Percentiles rank a stretch among this genome's conserved stretches.
Evolutionary conservation across 352 stramenopile species (phyloP).

Genomic region (Aphanomyces euteiches): DNA sequence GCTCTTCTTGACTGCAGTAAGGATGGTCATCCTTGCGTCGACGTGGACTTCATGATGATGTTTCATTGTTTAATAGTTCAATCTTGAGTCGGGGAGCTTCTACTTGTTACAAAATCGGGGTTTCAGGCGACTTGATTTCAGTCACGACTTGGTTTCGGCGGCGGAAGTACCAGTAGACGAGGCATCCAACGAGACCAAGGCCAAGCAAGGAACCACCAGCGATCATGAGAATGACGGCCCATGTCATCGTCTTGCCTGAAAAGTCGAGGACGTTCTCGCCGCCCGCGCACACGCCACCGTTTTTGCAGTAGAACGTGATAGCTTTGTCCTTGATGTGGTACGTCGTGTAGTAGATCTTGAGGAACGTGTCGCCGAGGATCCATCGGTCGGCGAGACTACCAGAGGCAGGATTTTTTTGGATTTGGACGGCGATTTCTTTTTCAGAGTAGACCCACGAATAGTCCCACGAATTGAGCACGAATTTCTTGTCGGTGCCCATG

Average conservation of each 20-base stretch:
- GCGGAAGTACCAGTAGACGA: conserved; percentile 2
- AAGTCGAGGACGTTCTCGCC: conserved; percentile 29
- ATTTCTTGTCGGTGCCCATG: conserved; percentile 44
- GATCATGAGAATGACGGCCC: conserved; percentile 25
- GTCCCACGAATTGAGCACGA: conserved; percentile 56
- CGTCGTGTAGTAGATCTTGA: conserved; percentile 67
- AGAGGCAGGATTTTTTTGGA: conserved; percentile 32
- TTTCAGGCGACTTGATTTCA: background rate
- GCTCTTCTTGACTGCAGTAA: no score
- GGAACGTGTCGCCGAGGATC: conserved; percentile 75
- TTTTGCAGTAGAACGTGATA: conserved; percentile 64
- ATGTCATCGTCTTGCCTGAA: conserved; percentile 6
- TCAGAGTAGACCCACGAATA: conserved; percentile 45
- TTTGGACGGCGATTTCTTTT: conserved; percentile 32
- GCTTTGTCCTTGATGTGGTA: conserved; percentile 57
- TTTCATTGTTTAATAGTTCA: no score
- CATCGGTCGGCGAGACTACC: conserved; percentile 49
- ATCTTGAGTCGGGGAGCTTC: no score
- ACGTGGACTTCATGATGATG: no score
- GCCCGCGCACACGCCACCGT: conserved; percentile 36
- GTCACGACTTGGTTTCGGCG: background rate
- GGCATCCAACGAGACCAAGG: background rate
- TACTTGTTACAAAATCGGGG: no score
- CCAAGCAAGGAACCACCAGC: conserved; percentile 3
- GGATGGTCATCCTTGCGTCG: no score